Evolutionary conservation across 768 basidiomycete genomes (phyloP).

Genomic region (Kwoniella dendrophila): DNA sequence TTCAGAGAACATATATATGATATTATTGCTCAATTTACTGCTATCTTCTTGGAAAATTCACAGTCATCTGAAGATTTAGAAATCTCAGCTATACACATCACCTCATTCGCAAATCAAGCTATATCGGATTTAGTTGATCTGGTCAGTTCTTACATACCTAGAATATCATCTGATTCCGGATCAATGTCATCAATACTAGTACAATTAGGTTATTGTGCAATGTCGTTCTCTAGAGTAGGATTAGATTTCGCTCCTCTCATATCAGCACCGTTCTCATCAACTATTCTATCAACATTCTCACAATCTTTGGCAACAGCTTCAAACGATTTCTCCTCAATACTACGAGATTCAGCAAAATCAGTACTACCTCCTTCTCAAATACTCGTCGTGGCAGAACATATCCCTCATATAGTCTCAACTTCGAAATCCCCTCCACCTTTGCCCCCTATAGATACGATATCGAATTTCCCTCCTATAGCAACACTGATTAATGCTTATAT

Average conservation of each 20-base stretch:
- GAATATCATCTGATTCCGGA: constrained; percentile 58
- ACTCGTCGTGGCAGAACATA: constrained; percentile 39
- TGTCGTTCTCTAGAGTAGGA: constrained; percentile 87
- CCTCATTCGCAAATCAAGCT: constrained; percentile 64
- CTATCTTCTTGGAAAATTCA: constrained; percentile 74
- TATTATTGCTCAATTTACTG: constrained; percentile 81
- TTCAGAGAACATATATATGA: constrained; percentile 94
- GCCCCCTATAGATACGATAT: constrained; percentile 56
- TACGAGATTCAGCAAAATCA: constrained; percentile 39
- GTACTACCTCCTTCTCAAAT: constrained; percentile 37
- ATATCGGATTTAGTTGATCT: constrained; percentile 52
- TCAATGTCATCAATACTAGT: constrained; percentile 81
- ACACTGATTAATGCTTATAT: constrained; percentile 72
- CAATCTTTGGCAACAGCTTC: constrained; percentile 61
- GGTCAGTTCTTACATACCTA: constrained; percentile 65
- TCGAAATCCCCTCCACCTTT: constrained; percentile 62
- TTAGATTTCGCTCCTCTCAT: constrained; percentile 80
- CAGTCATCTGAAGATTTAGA: no score
- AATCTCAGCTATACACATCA: constrained; percentile 62
- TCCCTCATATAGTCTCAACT: constrained; percentile 14
- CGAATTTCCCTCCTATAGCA: constrained; percentile 76
- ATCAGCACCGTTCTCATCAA: constrained; percentile 66
- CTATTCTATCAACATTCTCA: constrained; percentile 65
- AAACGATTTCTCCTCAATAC: constrained; percentile 34
- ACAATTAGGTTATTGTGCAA: constrained; percentile 89